Conservation (phyloP, 2,329 filamentous ascomycete species). For the Elsinoe batatas region DNA sequence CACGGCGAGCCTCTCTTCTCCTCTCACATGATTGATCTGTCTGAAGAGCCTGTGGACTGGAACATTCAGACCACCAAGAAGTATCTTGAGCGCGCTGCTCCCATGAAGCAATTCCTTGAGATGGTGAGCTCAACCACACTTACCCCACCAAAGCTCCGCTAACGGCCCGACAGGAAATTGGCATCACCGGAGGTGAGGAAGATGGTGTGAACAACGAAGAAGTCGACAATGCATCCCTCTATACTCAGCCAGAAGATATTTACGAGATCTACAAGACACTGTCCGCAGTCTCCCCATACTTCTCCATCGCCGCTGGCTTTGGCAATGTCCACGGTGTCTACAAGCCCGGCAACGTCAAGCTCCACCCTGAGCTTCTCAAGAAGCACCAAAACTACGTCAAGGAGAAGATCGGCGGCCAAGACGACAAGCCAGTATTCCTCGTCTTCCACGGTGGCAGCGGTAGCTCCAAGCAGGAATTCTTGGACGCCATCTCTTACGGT, state of each 20-base stretch:
- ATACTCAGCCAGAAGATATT: conserved; percentile 97
- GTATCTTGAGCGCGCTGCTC: conserved; percentile 88
- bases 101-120: conserved; percentile 98
- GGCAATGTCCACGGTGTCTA: conserved; percentile 99
- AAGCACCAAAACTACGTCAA: conserved; percentile 94
- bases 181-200: conserved; percentile 94
- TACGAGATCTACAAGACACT: conserved; percentile 83
- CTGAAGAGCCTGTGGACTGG: conserved; percentile 78
- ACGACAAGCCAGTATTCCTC: conserved; percentile 93
- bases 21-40: conserved; percentile 97
- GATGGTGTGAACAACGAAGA: conserved; percentile 98
- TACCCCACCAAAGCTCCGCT: neutral
- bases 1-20: conserved; percentile 83
- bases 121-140: conserved; percentile 52
- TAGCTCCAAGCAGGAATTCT: conserved; percentile 82
- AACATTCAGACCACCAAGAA: conserved; percentile 88
- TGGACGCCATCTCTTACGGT: conserved; percentile 78
- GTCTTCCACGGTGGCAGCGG: conserved; percentile 99
- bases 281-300: conserved; percentile 80
- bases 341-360: conserved; percentile 94
- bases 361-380: conserved; percentile 87
- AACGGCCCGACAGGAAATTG: conserved; percentile 52
- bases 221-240: conserved; percentile 92
- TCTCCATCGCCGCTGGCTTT: conserved; percentile 96
- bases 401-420: conserved; percentile 60